Evolutionary conservation across 2,329 filamentous ascomycete genomes (phyloP), one percentile per base, ranked within the genome.

Genomic region (Lithohypha guttulata): DNA sequence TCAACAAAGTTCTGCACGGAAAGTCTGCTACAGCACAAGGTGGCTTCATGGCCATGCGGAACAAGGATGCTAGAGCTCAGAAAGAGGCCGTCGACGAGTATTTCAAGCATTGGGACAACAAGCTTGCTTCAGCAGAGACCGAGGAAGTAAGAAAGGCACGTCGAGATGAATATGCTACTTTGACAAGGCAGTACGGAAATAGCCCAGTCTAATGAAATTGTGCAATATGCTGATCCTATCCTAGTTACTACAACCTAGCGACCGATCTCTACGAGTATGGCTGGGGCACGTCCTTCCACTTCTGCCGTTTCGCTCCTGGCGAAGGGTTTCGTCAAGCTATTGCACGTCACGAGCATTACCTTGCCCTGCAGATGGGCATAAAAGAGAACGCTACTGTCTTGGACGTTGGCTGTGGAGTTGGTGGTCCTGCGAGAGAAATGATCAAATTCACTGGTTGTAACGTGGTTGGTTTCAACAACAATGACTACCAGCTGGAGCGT

Each of bases 401-500:
- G 20, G 91, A 98, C 57, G 91, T 98, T 43, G 91, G 91, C 45
- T 98, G 91, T 56, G 91, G 91, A 73, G 86, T 96, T 40, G 91
- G 91, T 55, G 91, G 91, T 32, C 91, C 91, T 15, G 91, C 89
- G 5, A 77, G 87, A 46, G 87, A 96, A 69, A 96, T 98, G 55
- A 84, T 84, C 65, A 93, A 93, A 66, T 98, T 98, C 67, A 81
- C 84, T 8, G 89, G 84, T 45, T 81, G 77, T 53, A 85, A 95
- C 54, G 75, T 96, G 47, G 81, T 85, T 17, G 91, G 91, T 29
- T 67, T 96, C 60, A 98, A 96, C 77, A 96, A 95, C 77, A 96
- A 96, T 64, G 85, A 95, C 67, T 98, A 98, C 70, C 91, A 96
- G 68, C 94, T 96, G 51, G 77, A 95, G 59, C 84, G 91, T 50